Evolutionary conservation across 345 rosid genomes (phyloP).

Genomic region (Raphanus raphanistrum): DNA sequence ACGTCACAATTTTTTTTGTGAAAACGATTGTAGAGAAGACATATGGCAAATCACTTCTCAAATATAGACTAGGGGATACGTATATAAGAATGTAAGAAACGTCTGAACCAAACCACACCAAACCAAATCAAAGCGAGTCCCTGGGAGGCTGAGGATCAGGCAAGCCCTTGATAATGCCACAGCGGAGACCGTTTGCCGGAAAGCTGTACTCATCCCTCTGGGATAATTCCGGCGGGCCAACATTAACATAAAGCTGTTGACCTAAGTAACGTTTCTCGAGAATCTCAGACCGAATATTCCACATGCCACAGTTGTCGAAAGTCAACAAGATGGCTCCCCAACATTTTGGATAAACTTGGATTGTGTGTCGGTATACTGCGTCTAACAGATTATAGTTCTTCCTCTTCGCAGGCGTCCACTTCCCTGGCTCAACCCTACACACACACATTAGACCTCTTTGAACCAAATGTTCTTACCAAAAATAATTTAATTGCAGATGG

Average conservation of each 20-base stretch:
- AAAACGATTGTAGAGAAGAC: no score
- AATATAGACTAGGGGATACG: no score
- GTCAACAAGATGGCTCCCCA: conserved; percentile 74
- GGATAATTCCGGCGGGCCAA: conserved; percentile 50
- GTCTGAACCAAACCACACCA: neutral
- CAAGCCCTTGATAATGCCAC: conserved; percentile 51
- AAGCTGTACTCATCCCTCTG: conserved; percentile 69
- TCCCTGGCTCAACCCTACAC: conserved; percentile 62
- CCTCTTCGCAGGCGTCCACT: conserved; percentile 59
- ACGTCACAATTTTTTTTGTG: no score
- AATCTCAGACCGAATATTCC: conserved; percentile 66
- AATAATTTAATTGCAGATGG: neutral
- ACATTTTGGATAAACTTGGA: conserved; percentile 70
- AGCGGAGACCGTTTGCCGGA: conserved; percentile 52
- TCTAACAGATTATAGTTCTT: conserved; percentile 63
- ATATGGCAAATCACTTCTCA: no score
- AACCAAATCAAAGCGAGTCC: conserved; percentile 5
- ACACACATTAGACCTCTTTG: neutral
- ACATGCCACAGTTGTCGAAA: conserved; percentile 79
- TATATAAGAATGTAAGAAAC: neutral
- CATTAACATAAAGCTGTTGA: conserved; percentile 61
- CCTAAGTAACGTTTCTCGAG: conserved; percentile 60
- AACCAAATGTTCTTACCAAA: neutral
- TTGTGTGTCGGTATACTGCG: conserved; percentile 65
- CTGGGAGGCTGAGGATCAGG: conserved; percentile 61